Evolutionary conservation across 805 yeast species (phyloP).

Genomic region (Suhomyces faveliae): DNA sequence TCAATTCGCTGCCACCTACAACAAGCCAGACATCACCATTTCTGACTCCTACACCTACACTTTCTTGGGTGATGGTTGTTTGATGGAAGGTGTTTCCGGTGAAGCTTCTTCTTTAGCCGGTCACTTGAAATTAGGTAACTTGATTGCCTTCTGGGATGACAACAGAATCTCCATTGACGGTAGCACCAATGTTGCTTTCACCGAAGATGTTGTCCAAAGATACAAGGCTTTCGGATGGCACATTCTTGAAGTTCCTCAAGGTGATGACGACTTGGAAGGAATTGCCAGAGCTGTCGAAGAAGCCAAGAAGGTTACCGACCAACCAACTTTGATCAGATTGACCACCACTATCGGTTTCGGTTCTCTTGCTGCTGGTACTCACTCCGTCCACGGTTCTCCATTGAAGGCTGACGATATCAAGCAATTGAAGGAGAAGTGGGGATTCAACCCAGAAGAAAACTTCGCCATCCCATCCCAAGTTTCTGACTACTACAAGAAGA

Average conservation of each 20-base stretch:
- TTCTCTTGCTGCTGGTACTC: conserved; percentile 80
- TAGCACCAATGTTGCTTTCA: conserved; percentile 82
- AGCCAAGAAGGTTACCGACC: conserved; percentile 73
- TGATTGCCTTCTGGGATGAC: conserved; percentile 95
- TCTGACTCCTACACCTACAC: conserved; percentile 75
- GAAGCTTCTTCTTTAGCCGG: conserved; percentile 97
- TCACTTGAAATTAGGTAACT: conserved; percentile 87
- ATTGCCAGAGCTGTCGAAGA: conserved; percentile 72
- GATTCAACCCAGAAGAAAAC: conserved; percentile 81
- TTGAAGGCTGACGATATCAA: conserved; percentile 88
- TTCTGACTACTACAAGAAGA: conserved; percentile 60
- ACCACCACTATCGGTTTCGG: conserved; percentile 94
- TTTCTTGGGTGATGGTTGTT: conserved; percentile 95
- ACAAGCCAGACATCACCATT: conserved; percentile 76
- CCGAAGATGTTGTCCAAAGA: conserved; percentile 85
- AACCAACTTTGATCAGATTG: conserved; percentile 88
- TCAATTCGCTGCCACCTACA: conserved; percentile 88
- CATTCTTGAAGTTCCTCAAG: conserved; percentile 70
- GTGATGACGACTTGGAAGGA: conserved; percentile 73
- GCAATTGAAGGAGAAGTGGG: conserved; percentile 79
- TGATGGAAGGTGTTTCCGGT: conserved; percentile 95
- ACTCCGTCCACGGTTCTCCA: conserved; percentile 95
- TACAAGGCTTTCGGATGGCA: conserved; percentile 96
- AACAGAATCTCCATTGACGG: conserved; percentile 97
- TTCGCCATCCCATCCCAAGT: conserved; percentile 86